phyloP scores from a whole-genome alignment of 2,329 filamentous ascomycete species.

The Apiospora pterosperma region DNA sequence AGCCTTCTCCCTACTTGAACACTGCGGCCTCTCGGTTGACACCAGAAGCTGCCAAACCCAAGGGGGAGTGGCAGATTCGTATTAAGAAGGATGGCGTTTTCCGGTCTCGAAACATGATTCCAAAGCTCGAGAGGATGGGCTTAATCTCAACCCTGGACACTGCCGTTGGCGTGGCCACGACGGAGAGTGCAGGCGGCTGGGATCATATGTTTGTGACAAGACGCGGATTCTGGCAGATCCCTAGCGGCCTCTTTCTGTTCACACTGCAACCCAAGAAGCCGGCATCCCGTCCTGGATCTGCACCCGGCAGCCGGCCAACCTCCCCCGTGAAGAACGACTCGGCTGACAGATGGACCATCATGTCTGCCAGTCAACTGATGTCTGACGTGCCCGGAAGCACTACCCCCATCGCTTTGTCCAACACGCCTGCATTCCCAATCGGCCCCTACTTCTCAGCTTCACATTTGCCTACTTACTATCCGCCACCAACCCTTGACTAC shows the following conservation, averaged over 20 bases:
- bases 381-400: slow-evolving; percentile 32
- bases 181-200: slow-evolving; percentile 66
- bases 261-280: slow-evolving; percentile 61
- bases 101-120: slow-evolving; percentile 75
- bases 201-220: slow-evolving; percentile 77
- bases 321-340: slow-evolving; percentile 43
- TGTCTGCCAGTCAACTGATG: slow-evolving; percentile 25
- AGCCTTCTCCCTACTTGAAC: slow-evolving; percentile 62
- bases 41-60: slow-evolving; percentile 66
- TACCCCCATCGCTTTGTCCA: slow-evolving; percentile 30
- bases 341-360: slow-evolving; percentile 11
- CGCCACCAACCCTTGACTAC: slow-evolving; percentile 79
- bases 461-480: slow-evolving; percentile 87
- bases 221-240: slow-evolving; percentile 87
- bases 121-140: slow-evolving; percentile 92
- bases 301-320: slow-evolving; percentile 48
- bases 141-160: slow-evolving; percentile 75
- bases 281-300: slow-evolving; percentile 45
- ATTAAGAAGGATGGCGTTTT: slow-evolving; percentile 87
- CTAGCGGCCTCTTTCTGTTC: slow-evolving; percentile 83
- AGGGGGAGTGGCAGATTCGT: slow-evolving; percentile 81
- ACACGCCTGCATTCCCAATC: slow-evolving; percentile 37
- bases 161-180: slow-evolving; percentile 63
- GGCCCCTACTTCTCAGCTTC: slow-evolving; percentile 80
- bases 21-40: slow-evolving; percentile 64